Evolutionary conservation across 2,329 filamentous ascomycete species (phyloP).

Genomic region (Penicillium sp.): DNA sequence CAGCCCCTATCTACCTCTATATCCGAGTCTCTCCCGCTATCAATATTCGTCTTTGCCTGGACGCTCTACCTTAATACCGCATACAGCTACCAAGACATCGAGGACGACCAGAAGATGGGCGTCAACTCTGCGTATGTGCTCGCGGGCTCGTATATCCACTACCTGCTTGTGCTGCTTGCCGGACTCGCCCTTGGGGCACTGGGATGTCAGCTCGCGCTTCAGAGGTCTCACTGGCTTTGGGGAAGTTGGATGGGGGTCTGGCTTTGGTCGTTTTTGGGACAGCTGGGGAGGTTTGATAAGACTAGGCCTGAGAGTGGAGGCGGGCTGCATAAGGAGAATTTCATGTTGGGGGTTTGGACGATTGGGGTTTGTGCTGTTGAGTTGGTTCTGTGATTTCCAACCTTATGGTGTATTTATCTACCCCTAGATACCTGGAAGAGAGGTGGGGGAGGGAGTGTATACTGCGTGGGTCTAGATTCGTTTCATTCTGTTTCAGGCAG

Average conservation of each 20-base stretch:
- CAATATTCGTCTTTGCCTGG: constrained; percentile 15
- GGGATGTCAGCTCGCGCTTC: neutral
- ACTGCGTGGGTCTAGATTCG: neutral
- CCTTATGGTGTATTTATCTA: neutral
- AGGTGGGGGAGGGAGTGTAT: neutral
- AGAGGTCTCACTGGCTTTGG: constrained; percentile 17
- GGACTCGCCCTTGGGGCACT: neutral
- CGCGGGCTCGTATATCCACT: constrained; percentile 16
- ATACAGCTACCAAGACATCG: constrained; percentile 22
- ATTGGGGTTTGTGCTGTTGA: constrained; percentile 1
- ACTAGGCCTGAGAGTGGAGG: constrained; percentile 15
- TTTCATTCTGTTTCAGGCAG: neutral
- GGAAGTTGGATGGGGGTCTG: constrained; percentile 19
- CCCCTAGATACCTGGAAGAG: too few relatives aligned
- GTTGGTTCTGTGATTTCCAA: neutral
- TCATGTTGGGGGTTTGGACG: constrained; percentile 5
- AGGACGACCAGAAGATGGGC: constrained; percentile 18
- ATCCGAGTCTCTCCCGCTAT: neutral
- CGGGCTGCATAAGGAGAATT: constrained; percentile 12
- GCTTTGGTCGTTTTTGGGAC: constrained; percentile 1
- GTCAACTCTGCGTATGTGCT: constrained; percentile 20
- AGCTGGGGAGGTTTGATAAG: constrained; percentile 13
- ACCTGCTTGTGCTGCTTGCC: constrained; percentile 11
- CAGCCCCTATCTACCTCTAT: neutral
- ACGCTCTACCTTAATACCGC: constrained; percentile 21